Percentiles rank a stretch among this genome's conserved stretches.
These are phyloP conservation scores for Neohortaea acidophila DNA, from an alignment of 495 filamentous ascomycete genomes.

Conservation along the genomic window DNA sequence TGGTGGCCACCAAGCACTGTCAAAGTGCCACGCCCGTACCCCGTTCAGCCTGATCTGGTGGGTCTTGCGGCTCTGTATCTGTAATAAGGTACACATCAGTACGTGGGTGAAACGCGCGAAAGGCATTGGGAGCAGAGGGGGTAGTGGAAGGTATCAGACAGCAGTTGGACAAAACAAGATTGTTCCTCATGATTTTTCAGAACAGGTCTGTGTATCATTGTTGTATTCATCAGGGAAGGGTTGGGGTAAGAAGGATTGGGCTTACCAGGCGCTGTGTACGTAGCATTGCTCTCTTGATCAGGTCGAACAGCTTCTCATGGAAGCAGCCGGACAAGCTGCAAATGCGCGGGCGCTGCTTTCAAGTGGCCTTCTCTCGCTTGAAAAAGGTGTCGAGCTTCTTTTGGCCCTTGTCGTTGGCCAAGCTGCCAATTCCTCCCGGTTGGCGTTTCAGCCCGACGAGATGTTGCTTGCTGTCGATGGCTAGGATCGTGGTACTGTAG, in stretches of 20 bases:
- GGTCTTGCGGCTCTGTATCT: too few species aligned
- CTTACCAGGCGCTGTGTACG: too few species aligned
- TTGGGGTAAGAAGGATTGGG: slow-evolving; percentile 20
- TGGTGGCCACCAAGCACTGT: too few species aligned
- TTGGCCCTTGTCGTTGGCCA: slow-evolving; percentile 55
- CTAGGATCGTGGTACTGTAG: slow-evolving; percentile 31
- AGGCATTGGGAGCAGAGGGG: too few species aligned
- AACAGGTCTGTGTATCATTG: slow-evolving; percentile 69
- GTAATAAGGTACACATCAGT: too few species aligned
- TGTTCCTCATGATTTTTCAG: slow-evolving; percentile 44
- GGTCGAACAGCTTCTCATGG: slow-evolving; percentile 10
- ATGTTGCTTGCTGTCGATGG: slow-evolving; percentile 51
- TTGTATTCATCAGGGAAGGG: slow-evolving; percentile 38
- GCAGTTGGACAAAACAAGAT: slow-evolving; percentile 61
- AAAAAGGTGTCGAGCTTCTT: slow-evolving; percentile 66
- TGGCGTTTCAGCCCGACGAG: slow-evolving; percentile 59
- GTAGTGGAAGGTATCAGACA: slow-evolving; percentile 43
- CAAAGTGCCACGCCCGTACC: too few species aligned
- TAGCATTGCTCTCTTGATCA: background rate
- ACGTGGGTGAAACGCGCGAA: too few species aligned
- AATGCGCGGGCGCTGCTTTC: slow-evolving; percentile 5
- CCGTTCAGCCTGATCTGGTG: too few species aligned
- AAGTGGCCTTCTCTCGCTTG: slow-evolving; percentile 34
- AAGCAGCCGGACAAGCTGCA: background rate
- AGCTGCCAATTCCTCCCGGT: slow-evolving; percentile 60